Evolutionary conservation across 352 stramenopile species (phyloP).

Genomic region (Lagenidium sp.): DNA sequence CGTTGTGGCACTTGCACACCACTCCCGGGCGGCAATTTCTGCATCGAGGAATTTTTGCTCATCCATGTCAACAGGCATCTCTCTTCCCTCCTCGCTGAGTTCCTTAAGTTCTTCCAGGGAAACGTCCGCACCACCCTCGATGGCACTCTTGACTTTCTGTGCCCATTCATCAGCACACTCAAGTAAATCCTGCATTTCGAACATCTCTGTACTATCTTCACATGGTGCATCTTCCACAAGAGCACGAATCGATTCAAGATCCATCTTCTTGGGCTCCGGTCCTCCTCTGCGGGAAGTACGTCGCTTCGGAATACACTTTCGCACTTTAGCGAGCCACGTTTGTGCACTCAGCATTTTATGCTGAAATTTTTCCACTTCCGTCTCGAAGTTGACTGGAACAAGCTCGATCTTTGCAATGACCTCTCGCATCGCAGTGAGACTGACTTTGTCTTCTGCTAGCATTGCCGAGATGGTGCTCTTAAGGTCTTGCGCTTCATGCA

Average conservation of each 20-base stretch:
- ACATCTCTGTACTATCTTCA: constrained; percentile 79
- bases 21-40: constrained; percentile 72
- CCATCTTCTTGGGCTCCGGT: constrained; percentile 67
- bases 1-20: constrained; percentile 39
- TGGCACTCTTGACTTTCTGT: constrained; percentile 65
- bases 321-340: constrained; percentile 76
- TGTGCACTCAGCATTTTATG: constrained; percentile 80
- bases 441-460: constrained; percentile 75
- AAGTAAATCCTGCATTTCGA: constrained; percentile 87
- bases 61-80: constrained; percentile 88
- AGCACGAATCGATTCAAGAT: constrained; percentile 67
- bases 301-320: constrained; percentile 81
- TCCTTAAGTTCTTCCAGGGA: constrained; percentile 64
- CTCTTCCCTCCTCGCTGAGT: constrained; percentile 63
- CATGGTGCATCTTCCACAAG: constrained; percentile 81
- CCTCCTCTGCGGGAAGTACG: constrained; percentile 45
- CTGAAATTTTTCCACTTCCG: constrained; percentile 71
- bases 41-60: constrained; percentile 70
- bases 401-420: constrained; percentile 72
- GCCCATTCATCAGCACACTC: constrained; percentile 82
- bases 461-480: constrained; percentile 56
- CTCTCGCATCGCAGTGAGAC: constrained; percentile 68
- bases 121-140: constrained; percentile 63
- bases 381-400: constrained; percentile 82
- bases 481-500: constrained; percentile 56